Evolutionary conservation across 2,329 filamentous ascomycete species (phyloP), one percentile per base, ranked within the genome.

Genomic region (Venturia aucupariae): DNA sequence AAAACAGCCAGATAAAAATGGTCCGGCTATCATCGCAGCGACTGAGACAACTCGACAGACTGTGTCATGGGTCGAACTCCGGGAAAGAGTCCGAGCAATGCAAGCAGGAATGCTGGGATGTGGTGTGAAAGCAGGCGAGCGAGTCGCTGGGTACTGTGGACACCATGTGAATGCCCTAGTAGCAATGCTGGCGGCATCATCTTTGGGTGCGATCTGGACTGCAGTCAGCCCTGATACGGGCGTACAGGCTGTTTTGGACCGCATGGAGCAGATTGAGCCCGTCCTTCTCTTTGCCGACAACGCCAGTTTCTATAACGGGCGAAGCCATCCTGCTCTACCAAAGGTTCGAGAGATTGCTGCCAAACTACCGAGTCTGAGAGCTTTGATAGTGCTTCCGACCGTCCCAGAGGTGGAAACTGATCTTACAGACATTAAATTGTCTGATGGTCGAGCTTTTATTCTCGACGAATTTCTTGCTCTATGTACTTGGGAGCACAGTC

Each of bases 211-310:
- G 19, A 84, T 96, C 44, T 97, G 93, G 93, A 96, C 92, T 0
- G 90, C 90, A 7, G 90, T 97, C 60, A 95, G 90, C 70, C 92
- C 93, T 2, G 93, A 97, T 74, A 96, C 89, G 19, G 93, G 93
- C 13, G 90, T 96, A 1, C 90, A 90, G 70, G 93, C 92, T 19
- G 92, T 97, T 0, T 78, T 97, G 32, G 94, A 97, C 73, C 84
- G 94, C 8, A 78, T 97, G 66, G 83, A 83, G 57, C 94, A 97
- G 78, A 94, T 97, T 68, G 84, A 87, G 66, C 93, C 94, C 4
- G 86, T 84, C 66, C 77, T 96, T 0, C 78, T 97, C 3, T 95
- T 97, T 71, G 87, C 90, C 1, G 93, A 97, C 73, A 94, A 96
- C 70, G 91, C 88, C 13, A 88, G 89, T 8, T 82, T 92, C 64